Evolutionary conservation across 768 basidiomycete genomes (phyloP).

Genomic region (Cystobasidium onofrii): DNA sequence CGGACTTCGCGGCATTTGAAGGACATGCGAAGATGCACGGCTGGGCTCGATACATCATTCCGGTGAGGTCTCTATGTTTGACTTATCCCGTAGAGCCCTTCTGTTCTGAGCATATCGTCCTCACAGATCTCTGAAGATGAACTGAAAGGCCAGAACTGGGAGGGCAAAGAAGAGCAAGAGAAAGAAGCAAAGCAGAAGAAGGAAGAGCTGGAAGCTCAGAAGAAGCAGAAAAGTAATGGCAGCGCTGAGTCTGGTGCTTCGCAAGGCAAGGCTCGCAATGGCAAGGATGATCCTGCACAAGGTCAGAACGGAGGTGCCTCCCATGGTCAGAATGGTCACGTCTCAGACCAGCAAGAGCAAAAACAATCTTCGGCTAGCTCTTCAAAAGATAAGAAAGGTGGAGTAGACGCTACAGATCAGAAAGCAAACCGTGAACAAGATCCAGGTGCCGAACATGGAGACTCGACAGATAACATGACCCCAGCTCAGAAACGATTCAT

Average conservation of each 20-base stretch:
- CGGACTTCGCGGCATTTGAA: not conserved
- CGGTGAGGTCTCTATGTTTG: too few species aligned
- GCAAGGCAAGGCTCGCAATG: too few species aligned
- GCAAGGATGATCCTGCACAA: too few species aligned
- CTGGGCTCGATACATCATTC: not conserved
- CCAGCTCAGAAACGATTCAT: not conserved
- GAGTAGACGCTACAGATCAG: not conserved
- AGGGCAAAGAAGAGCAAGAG: not conserved
- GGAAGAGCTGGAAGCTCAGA: not conserved
- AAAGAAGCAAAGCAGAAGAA: not conserved
- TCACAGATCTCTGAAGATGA: not conserved
- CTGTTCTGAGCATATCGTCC: not conserved
- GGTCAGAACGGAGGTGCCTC: too few species aligned
- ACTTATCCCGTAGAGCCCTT: too few species aligned
- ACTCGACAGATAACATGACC: not conserved
- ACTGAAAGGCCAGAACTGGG: not conserved
- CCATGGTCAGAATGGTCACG: not conserved
- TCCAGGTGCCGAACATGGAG: conserved; percentile 5
- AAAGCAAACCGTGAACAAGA: conserved; percentile 8
- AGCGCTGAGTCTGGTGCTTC: not conserved
- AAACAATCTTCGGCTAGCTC: not conserved
- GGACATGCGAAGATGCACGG: not conserved
- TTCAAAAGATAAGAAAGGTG: not conserved
- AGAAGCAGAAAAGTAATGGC: not conserved
- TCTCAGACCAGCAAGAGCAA: not conserved